Evolutionary conservation across 768 basidiomycete species (phyloP), one percentile per base, ranked within the genome.

Genomic region (Crucibulum laeve): DNA sequence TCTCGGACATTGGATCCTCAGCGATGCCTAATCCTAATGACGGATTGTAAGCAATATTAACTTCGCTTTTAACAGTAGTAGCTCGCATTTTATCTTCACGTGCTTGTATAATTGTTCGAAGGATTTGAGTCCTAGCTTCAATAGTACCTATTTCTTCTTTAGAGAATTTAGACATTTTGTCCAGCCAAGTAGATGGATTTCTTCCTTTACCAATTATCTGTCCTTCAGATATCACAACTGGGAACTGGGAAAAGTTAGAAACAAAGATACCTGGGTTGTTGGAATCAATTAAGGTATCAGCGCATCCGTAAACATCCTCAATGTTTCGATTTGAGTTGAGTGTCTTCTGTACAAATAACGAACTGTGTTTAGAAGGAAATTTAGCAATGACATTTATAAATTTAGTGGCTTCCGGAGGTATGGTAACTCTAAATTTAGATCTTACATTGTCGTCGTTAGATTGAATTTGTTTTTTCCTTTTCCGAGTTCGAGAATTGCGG

Each of bases 181-280:
- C 55, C 1, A 57, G 42, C 48, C 49, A 54, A 13, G 25, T 45
- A 5, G 35, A 30, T 0, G 53, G 57, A 34, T 53, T 47, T 1
- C 25, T 10, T 0, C 37, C 49, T 1, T 25, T 28, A 18, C 51
- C 54, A 0, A 57, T 22, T 1, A 51, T 42, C 17, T 57, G 48
- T 3, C 56, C 56, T n/a, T 13, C 25, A 1, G 37, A 13, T 0
- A 56, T 40, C 0, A 22, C 43, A 1, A 56, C 26, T 13, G 51
- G 52, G n/a, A 2, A 14, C 2, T 43, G 36, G 1, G 48, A 45
- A 25, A 52, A 48, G 19, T 52, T 52, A 0, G 50, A 30, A 14
- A 52, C 21, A 10, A 32, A 30, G 2, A 52, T 3, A 10, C 13
- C 11, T 1, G 40, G 14, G 26, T 38, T 15, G 3, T 47, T 18